Percentiles rank a stretch among this genome's conserved stretches.
Conservation (phyloP, 805 yeast species). For the Pichia phayaonensis region DNA sequence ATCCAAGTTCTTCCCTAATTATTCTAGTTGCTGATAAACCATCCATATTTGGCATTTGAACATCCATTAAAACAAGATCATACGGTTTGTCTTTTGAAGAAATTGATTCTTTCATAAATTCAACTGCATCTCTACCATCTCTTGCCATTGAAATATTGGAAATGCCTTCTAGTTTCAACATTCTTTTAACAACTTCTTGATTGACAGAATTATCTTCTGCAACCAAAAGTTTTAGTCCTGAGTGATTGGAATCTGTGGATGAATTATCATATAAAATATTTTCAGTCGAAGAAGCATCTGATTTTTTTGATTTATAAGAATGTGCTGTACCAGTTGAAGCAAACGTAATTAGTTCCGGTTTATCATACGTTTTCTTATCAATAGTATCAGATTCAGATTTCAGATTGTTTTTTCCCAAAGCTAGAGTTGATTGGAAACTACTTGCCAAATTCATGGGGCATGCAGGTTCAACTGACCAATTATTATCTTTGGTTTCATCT, state of each 20-base stretch:
- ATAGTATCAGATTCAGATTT: background rate
- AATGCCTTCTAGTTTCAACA: slow-evolving; percentile 81
- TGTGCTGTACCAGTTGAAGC: slow-evolving; percentile 48
- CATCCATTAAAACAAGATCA: slow-evolving; percentile 90
- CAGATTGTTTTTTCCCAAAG: background rate
- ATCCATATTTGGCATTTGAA: slow-evolving; percentile 93
- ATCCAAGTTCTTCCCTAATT: slow-evolving; percentile 57
- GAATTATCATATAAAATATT: background rate
- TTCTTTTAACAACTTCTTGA: slow-evolving; percentile 86
- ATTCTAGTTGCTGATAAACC: slow-evolving; percentile 77
- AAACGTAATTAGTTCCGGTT: slow-evolving; percentile 38
- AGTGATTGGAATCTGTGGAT: background rate
- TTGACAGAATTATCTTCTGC: slow-evolving; percentile 94
- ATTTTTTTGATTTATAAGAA: slow-evolving; percentile 23
- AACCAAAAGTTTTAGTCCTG: slow-evolving; percentile 49
- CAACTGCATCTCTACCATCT: slow-evolving; percentile 88
- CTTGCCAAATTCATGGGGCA: slow-evolving; percentile 8
- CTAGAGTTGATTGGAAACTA: slow-evolving; percentile 5
- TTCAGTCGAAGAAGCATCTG: slow-evolving; percentile 17
- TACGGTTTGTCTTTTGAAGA: slow-evolving; percentile 33
- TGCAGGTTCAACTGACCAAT: background rate
- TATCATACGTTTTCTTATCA: slow-evolving; percentile 24
- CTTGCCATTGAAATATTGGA: slow-evolving; percentile 66
- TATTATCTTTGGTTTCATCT: background rate
- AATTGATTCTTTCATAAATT: slow-evolving; percentile 44